Conservation (phyloP, 371 early-diverging fungal species). For the Mortierella sp. region DNA sequence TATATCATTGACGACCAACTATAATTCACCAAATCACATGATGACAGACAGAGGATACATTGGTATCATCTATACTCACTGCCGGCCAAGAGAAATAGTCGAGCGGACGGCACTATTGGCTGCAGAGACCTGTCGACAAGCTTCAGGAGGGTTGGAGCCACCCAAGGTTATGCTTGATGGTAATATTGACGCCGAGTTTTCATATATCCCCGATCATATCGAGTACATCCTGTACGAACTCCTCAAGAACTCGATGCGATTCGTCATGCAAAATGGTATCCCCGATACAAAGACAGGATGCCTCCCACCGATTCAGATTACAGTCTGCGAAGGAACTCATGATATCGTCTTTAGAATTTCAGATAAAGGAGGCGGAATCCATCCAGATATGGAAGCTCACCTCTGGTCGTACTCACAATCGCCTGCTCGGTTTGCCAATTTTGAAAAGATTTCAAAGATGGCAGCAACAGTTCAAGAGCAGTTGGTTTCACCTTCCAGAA, state of each 20-base stretch:
- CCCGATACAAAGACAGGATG: constrained; percentile 18
- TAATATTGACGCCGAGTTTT: constrained; percentile 68
- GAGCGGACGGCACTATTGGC: constrained; percentile 57
- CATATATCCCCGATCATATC: constrained; percentile 92
- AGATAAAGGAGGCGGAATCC: constrained; percentile 93
- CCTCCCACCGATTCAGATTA: constrained; percentile 83
- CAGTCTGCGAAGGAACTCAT: constrained; percentile 79
- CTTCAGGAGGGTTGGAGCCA: constrained; percentile 44
- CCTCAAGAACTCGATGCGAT: constrained; percentile 88
- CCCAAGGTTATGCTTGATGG: constrained; percentile 74
- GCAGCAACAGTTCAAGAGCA: constrained; percentile 70
- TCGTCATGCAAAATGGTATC: constrained; percentile 58
- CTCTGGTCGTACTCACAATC: constrained; percentile 86
- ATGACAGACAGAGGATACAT: constrained; percentile 62
- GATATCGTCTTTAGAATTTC: constrained; percentile 92
- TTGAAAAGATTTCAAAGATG: constrained; percentile 72
- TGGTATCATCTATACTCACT: constrained; percentile 71
- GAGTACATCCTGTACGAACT: constrained; percentile 96
- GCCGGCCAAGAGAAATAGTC: constrained; percentile 66
- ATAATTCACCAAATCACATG: constrained; percentile 56
- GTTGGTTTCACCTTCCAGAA: constrained; percentile 35
- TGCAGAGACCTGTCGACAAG: constrained; percentile 45
- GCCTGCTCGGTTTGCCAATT: constrained; percentile 66
- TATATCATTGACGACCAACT: constrained; percentile 81
- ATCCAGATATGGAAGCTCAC: constrained; percentile 67